phyloP scores from a whole-genome alignment of 768 basidiomycete genomes.

The Peribolospora baueri region DNA sequence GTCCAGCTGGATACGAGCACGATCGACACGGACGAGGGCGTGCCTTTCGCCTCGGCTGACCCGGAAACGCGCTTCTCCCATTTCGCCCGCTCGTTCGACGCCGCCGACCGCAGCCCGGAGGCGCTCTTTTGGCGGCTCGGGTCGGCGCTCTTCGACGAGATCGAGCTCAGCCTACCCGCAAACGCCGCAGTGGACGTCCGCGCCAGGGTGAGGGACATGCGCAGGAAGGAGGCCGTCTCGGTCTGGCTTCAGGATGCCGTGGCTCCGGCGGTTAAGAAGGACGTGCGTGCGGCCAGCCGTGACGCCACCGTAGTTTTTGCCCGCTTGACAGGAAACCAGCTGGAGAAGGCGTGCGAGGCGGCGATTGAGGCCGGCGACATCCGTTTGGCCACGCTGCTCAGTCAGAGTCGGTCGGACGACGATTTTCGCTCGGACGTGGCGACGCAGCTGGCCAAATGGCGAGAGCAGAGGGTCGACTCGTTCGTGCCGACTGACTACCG shows the following conservation, averaged over 20 bases:
- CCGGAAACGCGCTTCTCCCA: constrained; percentile 47
- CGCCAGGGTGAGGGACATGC: constrained; percentile 35
- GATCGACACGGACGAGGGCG: constrained; percentile 41
- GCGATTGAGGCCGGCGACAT: constrained; percentile 53
- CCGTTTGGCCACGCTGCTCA: constrained; percentile 66
- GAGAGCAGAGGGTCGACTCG: constrained; percentile 43
- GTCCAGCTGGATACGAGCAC: constrained; percentile 52
- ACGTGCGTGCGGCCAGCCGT: constrained; percentile 20
- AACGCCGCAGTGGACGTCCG: constrained; percentile 37
- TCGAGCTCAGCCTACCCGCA: constrained; percentile 37
- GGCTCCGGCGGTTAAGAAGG: constrained; percentile 42
- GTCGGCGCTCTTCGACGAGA: constrained; percentile 61
- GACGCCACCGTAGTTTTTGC: constrained; percentile 39
- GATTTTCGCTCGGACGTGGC: constrained; percentile 47
- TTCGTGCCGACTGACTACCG: constrained; percentile 43
- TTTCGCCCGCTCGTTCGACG: constrained; percentile 44
- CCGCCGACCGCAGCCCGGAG: constrained; percentile 45
- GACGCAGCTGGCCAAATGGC: constrained; percentile 62
- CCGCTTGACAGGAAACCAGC: constrained; percentile 62
- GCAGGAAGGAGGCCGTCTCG: constrained; percentile 55
- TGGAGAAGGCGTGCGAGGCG: constrained; percentile 51
- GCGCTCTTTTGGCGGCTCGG: constrained; percentile 72
- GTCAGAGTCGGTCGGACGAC: constrained; percentile 41
- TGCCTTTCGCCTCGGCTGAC: constrained; percentile 16
- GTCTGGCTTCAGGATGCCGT: constrained; percentile 62